A percentile compares a stretch with the other conserved stretches of the same genome.
Evolutionary conservation across 441 rosid species (phyloP).

Genomic region (Jatropha podagrica): DNA sequence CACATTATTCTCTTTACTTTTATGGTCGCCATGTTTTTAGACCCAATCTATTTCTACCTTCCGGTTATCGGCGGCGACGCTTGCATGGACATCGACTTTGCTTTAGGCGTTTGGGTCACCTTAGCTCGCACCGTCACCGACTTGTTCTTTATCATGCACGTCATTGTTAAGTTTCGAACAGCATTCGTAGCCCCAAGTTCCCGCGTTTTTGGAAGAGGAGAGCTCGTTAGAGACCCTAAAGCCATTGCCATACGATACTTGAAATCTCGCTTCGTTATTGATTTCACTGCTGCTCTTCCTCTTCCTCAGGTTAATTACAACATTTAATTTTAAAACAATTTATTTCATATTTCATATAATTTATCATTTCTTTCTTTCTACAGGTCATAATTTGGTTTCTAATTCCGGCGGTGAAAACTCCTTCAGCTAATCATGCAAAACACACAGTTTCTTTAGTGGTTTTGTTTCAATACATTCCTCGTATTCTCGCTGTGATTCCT

Average conservation of each 20-base stretch:
- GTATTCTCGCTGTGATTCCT: slow-evolving; percentile 77
- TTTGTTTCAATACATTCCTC: slow-evolving; percentile 80
- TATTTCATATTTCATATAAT: background rate
- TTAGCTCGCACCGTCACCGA: slow-evolving; percentile 70
- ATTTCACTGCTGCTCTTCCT: slow-evolving; percentile 79
- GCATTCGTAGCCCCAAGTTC: slow-evolving; percentile 80
- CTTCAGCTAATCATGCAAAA: slow-evolving; percentile 56
- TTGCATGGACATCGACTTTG: slow-evolving; percentile 50
- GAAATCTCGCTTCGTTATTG: slow-evolving; percentile 61
- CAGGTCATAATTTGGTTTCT: slow-evolving; percentile 76
- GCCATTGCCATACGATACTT: slow-evolving; percentile 68
- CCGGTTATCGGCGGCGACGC: slow-evolving; percentile 63
- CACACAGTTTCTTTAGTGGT: slow-evolving; percentile 68
- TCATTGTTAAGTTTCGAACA: slow-evolving; percentile 73
- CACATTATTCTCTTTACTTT: slow-evolving; percentile 70
- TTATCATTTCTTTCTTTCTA: slow-evolving; percentile 1
- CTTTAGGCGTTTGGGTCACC: slow-evolving; percentile 57
- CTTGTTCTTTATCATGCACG: slow-evolving; percentile 58
- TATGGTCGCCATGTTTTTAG: slow-evolving; percentile 75
- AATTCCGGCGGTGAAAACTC: slow-evolving; percentile 53
- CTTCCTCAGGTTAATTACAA: slow-evolving; percentile 67
- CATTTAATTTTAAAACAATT: too few species aligned
- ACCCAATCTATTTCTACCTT: slow-evolving; percentile 84
- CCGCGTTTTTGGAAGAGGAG: slow-evolving; percentile 79
- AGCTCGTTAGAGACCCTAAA: slow-evolving; percentile 75